A percentile compares a stretch with the other conserved stretches of the same genome.
Evolutionary conservation across 148 eudicot genomes (phyloP).

Genomic region (Simmondsia chinensis): DNA sequence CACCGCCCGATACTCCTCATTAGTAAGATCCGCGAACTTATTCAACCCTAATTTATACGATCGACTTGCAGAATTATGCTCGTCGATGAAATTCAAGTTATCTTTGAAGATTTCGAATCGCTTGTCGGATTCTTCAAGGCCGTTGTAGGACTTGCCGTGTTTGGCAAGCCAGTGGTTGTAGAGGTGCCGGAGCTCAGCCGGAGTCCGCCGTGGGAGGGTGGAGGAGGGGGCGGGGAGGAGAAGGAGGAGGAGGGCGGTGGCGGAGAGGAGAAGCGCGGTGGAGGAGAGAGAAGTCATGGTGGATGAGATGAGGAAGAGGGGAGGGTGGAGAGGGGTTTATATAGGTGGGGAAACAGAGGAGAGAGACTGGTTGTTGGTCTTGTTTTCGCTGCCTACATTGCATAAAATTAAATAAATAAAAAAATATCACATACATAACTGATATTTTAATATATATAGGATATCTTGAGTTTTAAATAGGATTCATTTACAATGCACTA

Average conservation of each 20-base stretch:
- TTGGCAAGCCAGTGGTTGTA: slow-evolving; percentile 54
- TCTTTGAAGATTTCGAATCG: slow-evolving; percentile 66
- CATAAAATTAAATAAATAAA: no score
- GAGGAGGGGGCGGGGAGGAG: slow-evolving; percentile 11
- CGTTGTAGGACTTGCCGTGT: slow-evolving; percentile 64
- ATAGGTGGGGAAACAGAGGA: slow-evolving; percentile 13
- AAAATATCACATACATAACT: no score
- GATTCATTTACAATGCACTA: no score
- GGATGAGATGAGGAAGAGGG: not conserved
- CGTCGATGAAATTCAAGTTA: slow-evolving; percentile 60
- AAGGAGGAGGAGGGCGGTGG: slow-evolving; percentile 20
- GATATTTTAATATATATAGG: no score
- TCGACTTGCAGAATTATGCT: slow-evolving; percentile 44
- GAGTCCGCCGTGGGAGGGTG: slow-evolving; percentile 14
- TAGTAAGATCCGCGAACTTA: slow-evolving; percentile 76
- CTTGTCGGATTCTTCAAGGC: slow-evolving; percentile 31
- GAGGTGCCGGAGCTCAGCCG: slow-evolving; percentile 40
- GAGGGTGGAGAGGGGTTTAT: slow-evolving; percentile 12
- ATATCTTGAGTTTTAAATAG: no score
- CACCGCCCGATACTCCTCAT: slow-evolving; percentile 59
- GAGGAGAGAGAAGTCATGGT: not conserved
- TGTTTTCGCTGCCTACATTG: no score
- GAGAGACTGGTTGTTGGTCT: slow-evolving; percentile 11
- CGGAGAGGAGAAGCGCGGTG: slow-evolving; percentile 6
- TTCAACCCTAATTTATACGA: slow-evolving; percentile 61